These are phyloP conservation scores for Cutaneotrichosporon cutaneum DNA, from an alignment of 1,284 basidiomycete genomes.

Conservation along the genomic window DNA sequence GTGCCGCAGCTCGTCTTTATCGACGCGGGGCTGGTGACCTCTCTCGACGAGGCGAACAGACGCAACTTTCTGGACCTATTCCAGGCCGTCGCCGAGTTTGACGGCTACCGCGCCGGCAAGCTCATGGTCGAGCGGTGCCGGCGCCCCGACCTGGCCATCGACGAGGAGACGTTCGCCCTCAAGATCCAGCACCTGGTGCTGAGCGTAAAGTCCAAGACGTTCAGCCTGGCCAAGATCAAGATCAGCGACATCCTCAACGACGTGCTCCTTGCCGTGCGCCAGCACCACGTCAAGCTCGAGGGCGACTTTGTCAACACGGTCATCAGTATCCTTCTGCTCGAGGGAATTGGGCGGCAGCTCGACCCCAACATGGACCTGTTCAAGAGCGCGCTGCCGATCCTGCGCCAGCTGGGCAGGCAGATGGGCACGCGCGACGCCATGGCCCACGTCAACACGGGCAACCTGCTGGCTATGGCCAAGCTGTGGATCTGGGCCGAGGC, in stretches of 20 bases:
- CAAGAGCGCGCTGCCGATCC: constrained; percentile 84
- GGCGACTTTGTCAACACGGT: constrained; percentile 98
- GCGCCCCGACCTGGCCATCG: constrained; percentile 84
- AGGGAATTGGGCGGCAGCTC: constrained; percentile 92
- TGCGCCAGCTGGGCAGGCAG: constrained; percentile 81
- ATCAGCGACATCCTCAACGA: constrained; percentile 90
- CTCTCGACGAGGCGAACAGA: constrained; percentile 75
- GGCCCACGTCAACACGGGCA: constrained; percentile 63
- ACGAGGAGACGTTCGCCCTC: constrained; percentile 90
- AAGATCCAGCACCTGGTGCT: constrained; percentile 96
- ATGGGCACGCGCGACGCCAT: constrained; percentile 74
- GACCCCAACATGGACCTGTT: constrained; percentile 92
- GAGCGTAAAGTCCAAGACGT: constrained; percentile 92
- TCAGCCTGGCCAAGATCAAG: constrained; percentile 91
- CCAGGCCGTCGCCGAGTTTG: constrained; percentile 90
- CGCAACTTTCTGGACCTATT: constrained; percentile 96
- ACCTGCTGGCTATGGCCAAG: constrained; percentile 82
- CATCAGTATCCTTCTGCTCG: constrained; percentile 85
- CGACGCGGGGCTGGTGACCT: constrained; percentile 91
- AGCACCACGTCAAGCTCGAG: constrained; percentile 98
- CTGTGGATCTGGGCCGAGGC: constrained; percentile 91
- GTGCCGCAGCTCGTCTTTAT: constrained; percentile 94
- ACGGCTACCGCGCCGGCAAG: constrained; percentile 89
- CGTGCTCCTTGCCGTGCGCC: constrained; percentile 80
- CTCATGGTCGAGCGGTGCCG: constrained; percentile 96